phyloP scores from a whole-genome alignment of 495 filamentous ascomycete species.

The Pseudoneurospora amorphoporcata region DNA sequence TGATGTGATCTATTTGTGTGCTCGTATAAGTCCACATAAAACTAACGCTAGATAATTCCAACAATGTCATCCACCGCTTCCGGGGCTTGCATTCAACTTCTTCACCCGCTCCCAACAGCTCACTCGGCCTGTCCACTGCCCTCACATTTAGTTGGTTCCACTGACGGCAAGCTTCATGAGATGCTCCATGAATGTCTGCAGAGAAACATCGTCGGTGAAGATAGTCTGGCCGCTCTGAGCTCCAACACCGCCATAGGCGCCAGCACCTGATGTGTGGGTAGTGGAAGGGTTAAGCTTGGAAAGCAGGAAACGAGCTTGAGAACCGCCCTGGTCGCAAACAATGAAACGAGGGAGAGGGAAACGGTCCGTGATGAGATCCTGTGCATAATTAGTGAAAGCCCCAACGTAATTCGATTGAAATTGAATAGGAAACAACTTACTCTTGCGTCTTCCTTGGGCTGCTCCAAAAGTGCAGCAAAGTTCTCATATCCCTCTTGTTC shows the following conservation, averaged over 20 bases:
- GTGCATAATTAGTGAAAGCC: slow-evolving; percentile 8
- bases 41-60: slow-evolving; percentile 17
- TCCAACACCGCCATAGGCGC: slow-evolving; percentile 72
- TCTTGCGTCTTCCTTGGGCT: slow-evolving; percentile 95
- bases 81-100: neutral
- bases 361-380: slow-evolving; percentile 95
- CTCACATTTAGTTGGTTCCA: slow-evolving; percentile 39
- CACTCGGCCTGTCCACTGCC: neutral
- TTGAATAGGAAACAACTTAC: slow-evolving; percentile 38
- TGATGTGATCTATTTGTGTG: slow-evolving; percentile 4
- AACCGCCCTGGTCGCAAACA: slow-evolving; percentile 95
- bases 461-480: slow-evolving; percentile 77
- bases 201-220: slow-evolving; percentile 96
- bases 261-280: slow-evolving; percentile 80
- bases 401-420: neutral
- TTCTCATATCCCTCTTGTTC: slow-evolving; percentile 98
- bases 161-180: slow-evolving; percentile 82
- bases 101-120: neutral
- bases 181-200: slow-evolving; percentile 99
- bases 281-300: slow-evolving; percentile 98
- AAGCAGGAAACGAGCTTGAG: slow-evolving; percentile 93
- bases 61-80: slow-evolving; percentile 2
- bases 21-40: slow-evolving; percentile 10
- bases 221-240: slow-evolving; percentile 93
- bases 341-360: slow-evolving; percentile 98